phyloP scores from a whole-genome alignment of 805 yeast species.

The Candida cerambycidarum region DNA sequence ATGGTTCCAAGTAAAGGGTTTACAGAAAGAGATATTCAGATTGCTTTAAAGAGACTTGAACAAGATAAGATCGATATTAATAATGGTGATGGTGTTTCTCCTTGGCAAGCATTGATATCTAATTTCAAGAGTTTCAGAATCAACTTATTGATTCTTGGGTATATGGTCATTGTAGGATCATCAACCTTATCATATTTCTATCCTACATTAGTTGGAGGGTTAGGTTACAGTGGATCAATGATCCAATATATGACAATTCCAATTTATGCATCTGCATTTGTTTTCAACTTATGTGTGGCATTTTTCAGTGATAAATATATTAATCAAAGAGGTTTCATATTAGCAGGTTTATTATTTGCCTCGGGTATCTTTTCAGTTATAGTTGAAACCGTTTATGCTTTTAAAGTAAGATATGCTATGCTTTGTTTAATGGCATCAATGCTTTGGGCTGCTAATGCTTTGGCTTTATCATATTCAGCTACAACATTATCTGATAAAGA shows the following conservation, averaged over 20 bases:
- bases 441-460: slow-evolving; percentile 15
- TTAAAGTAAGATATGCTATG: slow-evolving; percentile 13
- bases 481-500: slow-evolving; percentile 13
- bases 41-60: slow-evolving; percentile 6
- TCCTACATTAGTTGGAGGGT: slow-evolving; percentile 12
- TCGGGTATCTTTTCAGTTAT: slow-evolving; percentile 11
- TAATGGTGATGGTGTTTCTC: slow-evolving; percentile 5
- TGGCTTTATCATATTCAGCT: slow-evolving; percentile 12
- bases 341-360: slow-evolving; percentile 7
- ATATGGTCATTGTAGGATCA: slow-evolving; percentile 13
- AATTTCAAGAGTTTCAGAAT: slow-evolving; percentile 11
- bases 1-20: slow-evolving; percentile 10
- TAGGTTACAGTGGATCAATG: slow-evolving; percentile 11
- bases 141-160: slow-evolving; percentile 9
- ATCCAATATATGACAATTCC: slow-evolving; percentile 14
- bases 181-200: slow-evolving; percentile 13
- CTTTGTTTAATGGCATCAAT: slow-evolving; percentile 14
- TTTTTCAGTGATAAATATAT: slow-evolving; percentile 10
- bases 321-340: slow-evolving; percentile 8
- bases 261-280: slow-evolving; percentile 12
- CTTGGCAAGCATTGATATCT: slow-evolving; percentile 2
- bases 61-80: slow-evolving; percentile 10
- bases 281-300: slow-evolving; percentile 8
- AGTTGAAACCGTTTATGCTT: slow-evolving; percentile 9
- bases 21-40: slow-evolving; percentile 9